Evolutionary conservation across 2,329 filamentous ascomycete species (phyloP), one percentile per base, ranked within the genome.

Genomic region (Colletotrichum camelliae): DNA sequence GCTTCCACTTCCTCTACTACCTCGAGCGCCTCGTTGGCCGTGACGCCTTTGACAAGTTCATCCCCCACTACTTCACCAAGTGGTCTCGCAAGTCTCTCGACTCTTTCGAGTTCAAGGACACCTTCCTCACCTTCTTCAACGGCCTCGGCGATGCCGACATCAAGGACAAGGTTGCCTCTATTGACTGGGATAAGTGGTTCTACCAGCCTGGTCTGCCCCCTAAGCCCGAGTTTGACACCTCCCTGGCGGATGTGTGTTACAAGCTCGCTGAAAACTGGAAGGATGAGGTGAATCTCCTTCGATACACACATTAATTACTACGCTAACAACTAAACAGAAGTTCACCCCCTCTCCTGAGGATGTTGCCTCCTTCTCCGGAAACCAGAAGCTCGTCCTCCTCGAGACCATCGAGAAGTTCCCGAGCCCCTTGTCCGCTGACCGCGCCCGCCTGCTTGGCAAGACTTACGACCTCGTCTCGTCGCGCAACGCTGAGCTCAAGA

Each of bases 131-230:
- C 77, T 98, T 98, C 88, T 98, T 98, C 84, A 87, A 90, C 75
- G 86, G 86, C 4, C 86, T 90, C 3, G 90, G 89, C 31, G 94
- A 98, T 81, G 86, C 89, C 3, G 89, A 91, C 4, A 87, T 92
- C 74, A 87, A 89, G 82, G 89, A 92, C 79, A 93, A 94, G 80
- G 88, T 97, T 39, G 89, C 91, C 6, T 87, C 90, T 9, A 92
- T 99, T 65, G 94, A 98, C 84, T 99, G 97, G 97, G 93, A 98
- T 76, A 91, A 89, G 43, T 95, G 94, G 85, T 97, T 98, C 87
- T 97, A 97, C 86, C 89, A 89, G n/a, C 94, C 96, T 0, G 97
- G 97, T 18, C 89, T 96, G 77, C 97, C 97, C 6, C 94, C 94
- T 1, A 98, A 98, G 87, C 97, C 97, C 1, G 89, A 94, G 5